Percentiles rank a stretch among this genome's conserved stretches.
Conservation (phyloP, 805 yeast species). For the Yamadazyma scolyti region DNA sequence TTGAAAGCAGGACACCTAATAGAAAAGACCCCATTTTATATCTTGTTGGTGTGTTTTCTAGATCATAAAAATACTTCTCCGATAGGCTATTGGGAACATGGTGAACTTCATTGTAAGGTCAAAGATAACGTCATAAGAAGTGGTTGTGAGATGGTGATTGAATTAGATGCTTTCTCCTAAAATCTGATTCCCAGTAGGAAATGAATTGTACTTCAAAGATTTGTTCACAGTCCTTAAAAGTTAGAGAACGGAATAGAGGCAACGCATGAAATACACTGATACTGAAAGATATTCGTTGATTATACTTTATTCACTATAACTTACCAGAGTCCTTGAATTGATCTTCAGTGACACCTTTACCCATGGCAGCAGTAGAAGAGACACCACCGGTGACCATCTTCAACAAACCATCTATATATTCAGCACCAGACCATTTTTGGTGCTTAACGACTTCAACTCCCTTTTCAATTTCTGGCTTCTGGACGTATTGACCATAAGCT, state of each 20-base stretch:
- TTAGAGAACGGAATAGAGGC: not conserved
- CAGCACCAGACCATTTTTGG: conserved; percentile 99
- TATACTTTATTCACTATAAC: conserved; percentile 5
- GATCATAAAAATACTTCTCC: no score
- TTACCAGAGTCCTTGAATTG: conserved; percentile 61
- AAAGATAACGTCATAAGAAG: no score
- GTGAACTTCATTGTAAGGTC: no score
- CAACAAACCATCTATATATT: conserved; percentile 86
- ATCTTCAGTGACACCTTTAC: conserved; percentile 96
- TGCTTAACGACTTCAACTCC: conserved; percentile 96
- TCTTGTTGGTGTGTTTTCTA: no score
- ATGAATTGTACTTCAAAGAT: no score
- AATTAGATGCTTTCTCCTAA: no score
- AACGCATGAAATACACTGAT: not conserved
- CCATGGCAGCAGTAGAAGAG: conserved; percentile 96
- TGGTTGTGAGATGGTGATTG: no score
- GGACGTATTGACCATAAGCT: conserved; percentile 88
- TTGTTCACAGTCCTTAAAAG: not conserved
- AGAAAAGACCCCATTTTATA: no score
- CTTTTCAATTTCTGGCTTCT: conserved; percentile 79
- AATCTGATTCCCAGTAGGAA: no score
- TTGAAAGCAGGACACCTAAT: no score
- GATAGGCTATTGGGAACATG: no score
- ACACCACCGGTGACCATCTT: conserved; percentile 93
- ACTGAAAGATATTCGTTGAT: not conserved